Percentiles rank a stretch among this genome's conserved stretches.
These are phyloP conservation scores for Thielaviopsis euricoi DNA, from an alignment of 2,329 filamentous ascomycete species.

Conservation along the genomic window DNA sequence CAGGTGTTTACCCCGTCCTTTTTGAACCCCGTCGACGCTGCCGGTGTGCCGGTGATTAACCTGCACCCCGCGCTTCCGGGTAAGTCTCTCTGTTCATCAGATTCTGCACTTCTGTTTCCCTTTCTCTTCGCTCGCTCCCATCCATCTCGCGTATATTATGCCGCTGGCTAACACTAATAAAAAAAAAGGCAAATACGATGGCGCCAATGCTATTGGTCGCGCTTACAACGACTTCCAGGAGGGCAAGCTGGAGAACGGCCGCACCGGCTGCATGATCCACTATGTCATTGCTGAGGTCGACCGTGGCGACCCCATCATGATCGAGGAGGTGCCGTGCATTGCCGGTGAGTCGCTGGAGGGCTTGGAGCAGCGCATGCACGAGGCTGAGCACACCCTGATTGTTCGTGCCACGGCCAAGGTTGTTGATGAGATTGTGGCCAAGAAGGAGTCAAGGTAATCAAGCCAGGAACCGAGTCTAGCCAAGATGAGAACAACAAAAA, in stretches of 20 bases:
- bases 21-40: conserved; percentile 46
- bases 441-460: conserved; percentile 9
- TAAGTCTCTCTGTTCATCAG: conserved; percentile 7
- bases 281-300: conserved; percentile 71
- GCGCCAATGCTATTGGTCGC: conserved; percentile 59
- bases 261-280: conserved; percentile 80
- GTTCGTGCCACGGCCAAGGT: conserved; percentile 51
- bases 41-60: conserved; percentile 58
- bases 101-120: not conserved
- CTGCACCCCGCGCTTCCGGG: conserved; percentile 43
- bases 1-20: conserved; percentile 59
- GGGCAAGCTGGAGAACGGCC: conserved; percentile 45
- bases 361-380: conserved; percentile 58
- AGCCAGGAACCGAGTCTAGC: not conserved
- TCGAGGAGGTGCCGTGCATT: conserved; percentile 49
- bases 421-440: conserved; percentile 22
- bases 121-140: too few species aligned
- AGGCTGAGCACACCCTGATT: conserved; percentile 60
- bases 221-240: conserved; percentile 57
- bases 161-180: not conserved
- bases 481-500: not conserved
- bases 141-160: not conserved
- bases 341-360: conserved; percentile 46
- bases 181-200: conserved; percentile 51
- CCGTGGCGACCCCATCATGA: conserved; percentile 56